Conservation (phyloP, 257 asterid genomes). For the Lycium ferocissimum region DNA sequence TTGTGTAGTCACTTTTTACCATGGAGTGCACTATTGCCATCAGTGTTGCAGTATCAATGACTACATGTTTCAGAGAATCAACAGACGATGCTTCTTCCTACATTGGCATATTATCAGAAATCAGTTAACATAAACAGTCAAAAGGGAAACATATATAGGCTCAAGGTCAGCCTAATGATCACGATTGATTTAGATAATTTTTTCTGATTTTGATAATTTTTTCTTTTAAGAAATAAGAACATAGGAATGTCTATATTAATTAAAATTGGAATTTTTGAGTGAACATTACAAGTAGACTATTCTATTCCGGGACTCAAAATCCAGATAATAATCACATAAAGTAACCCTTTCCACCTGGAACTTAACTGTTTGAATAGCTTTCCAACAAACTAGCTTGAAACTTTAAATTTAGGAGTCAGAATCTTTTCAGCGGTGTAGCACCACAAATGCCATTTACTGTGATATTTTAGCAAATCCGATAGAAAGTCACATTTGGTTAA, state of each 20-base stretch:
- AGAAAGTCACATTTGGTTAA: not conserved
- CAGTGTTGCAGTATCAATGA: constrained; percentile 57
- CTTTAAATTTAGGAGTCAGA: not conserved
- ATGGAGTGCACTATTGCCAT: constrained; percentile 72
- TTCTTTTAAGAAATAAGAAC: not conserved
- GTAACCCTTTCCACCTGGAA: not conserved
- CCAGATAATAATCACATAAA: not conserved
- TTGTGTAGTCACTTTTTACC: constrained; percentile 74
- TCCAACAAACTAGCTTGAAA: not conserved
- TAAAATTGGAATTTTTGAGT: not conserved
- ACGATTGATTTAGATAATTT: not conserved
- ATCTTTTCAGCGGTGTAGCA: not conserved
- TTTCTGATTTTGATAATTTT: not conserved
- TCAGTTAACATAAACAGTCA: not conserved
- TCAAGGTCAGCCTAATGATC: not conserved
- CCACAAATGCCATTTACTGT: not conserved
- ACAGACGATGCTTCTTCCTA: constrained; percentile 45
- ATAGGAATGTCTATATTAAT: not conserved
- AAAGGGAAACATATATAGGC: not conserved
- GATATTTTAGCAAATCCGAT: not conserved
- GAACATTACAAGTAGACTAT: not conserved
- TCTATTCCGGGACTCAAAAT: not conserved
- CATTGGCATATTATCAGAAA: not conserved
- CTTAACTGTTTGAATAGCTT: not conserved
- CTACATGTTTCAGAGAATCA: constrained; percentile 48